Percentiles rank a stretch among this genome's conserved stretches.
These are phyloP conservation scores for Solanum infundibuliforme DNA, from an alignment of 257 asterid species.

Conservation along the genomic window DNA sequence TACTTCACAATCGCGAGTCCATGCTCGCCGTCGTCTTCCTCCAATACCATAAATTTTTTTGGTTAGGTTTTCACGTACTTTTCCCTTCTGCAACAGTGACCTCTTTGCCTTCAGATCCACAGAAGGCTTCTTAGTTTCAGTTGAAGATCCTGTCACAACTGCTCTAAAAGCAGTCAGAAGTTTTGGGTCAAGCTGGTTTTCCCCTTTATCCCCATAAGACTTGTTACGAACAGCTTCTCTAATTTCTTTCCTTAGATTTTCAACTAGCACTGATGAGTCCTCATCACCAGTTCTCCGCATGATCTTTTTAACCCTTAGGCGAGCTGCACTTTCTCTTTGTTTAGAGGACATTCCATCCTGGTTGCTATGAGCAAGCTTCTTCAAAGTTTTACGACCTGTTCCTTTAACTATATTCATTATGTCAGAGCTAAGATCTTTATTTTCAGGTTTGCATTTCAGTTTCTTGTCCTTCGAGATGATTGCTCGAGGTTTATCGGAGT, in stretches of 20 bases:
- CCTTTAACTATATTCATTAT: slow-evolving; percentile 70
- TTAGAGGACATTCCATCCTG: slow-evolving; percentile 19
- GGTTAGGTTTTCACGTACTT: slow-evolving; percentile 87
- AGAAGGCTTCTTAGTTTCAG: slow-evolving; percentile 50
- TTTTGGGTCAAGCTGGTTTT: slow-evolving; percentile 65
- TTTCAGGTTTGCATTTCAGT: slow-evolving; percentile 16
- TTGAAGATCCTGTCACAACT: slow-evolving; percentile 63
- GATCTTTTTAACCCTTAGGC: slow-evolving; percentile 88
- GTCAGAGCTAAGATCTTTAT: slow-evolving; percentile 27
- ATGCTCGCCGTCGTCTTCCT: slow-evolving; percentile 74
- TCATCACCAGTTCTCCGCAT: slow-evolving; percentile 65
- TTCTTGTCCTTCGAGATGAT: slow-evolving; percentile 16
- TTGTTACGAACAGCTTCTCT: slow-evolving; percentile 79
- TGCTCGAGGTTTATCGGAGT: slow-evolving; percentile 2
- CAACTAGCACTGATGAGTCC: slow-evolving; percentile 59
- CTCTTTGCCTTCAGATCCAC: slow-evolving; percentile 70
- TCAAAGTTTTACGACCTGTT: slow-evolving; percentile 36
- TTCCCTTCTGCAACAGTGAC: slow-evolving; percentile 79
- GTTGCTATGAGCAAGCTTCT: slow-evolving; percentile 21
- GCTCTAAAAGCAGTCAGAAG: slow-evolving; percentile 93
- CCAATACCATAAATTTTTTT: slow-evolving; percentile 84
- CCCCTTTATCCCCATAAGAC: slow-evolving; percentile 54
- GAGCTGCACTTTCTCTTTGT: slow-evolving; percentile 47
- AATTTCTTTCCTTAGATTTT: slow-evolving; percentile 72
- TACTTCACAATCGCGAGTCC: slow-evolving; percentile 96